Percentiles rank a stretch among this genome's conserved stretches.
These are phyloP conservation scores for Combretum micranthum DNA, from an alignment of 345 rosid genomes.

Conservation along the genomic window DNA sequence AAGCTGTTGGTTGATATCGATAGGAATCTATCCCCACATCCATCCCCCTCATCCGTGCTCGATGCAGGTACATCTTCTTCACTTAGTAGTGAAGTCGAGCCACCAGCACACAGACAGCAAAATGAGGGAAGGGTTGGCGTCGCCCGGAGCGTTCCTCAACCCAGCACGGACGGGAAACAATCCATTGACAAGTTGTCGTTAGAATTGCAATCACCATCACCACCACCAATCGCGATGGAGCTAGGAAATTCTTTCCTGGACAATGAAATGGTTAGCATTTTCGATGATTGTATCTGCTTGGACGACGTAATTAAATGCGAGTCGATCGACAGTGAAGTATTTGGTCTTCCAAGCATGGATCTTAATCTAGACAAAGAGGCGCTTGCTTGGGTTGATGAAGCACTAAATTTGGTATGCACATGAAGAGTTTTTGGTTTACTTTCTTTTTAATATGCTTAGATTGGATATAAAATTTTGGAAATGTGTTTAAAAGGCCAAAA, in stretches of 20 bases:
- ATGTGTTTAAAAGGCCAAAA: too few relatives aligned
- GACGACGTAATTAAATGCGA: conserved; percentile 2
- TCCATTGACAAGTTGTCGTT: too few relatives aligned
- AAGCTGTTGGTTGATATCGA: neutral
- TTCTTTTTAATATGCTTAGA: too few relatives aligned
- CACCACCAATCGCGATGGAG: too few relatives aligned
- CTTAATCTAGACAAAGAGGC: conserved; percentile 17
- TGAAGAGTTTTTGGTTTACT: neutral
- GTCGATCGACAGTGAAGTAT: conserved; percentile 5
- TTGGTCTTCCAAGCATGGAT: conserved; percentile 18
- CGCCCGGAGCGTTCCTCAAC: too few relatives aligned
- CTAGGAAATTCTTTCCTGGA: neutral
- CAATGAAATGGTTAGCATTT: conserved; percentile 8
- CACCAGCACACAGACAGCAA: too few relatives aligned
- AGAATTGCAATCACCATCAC: too few relatives aligned
- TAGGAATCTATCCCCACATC: conserved; percentile 10
- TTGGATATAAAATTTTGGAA: too few relatives aligned
- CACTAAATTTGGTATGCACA: conserved; percentile 16
- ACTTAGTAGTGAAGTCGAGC: neutral
- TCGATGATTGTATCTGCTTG: neutral
- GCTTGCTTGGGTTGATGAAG: conserved; percentile 31
- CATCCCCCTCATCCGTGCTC: conserved; percentile 48
- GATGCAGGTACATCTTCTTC: conserved; percentile 16
- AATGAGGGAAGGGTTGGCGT: too few relatives aligned
- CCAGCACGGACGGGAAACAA: too few relatives aligned